Base-by-base conservation (phyloP, 768 basidiomycete species). In the Lentinula edodes region DNA sequence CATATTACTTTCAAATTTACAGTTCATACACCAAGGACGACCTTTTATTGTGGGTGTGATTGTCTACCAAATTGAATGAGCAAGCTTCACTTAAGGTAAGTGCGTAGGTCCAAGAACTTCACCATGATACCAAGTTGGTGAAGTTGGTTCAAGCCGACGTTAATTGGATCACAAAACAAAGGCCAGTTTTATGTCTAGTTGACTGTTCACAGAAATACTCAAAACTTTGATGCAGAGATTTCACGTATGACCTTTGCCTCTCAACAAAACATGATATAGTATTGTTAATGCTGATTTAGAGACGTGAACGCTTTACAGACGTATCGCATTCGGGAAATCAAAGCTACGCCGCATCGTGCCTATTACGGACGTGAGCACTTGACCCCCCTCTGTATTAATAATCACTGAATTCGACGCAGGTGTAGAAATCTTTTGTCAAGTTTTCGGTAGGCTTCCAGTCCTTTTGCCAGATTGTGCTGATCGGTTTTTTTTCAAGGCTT, bases 21-120 rank as follows among this genome's bases (percentile, higher is more conserved):
- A 93, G 89, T 96, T 91, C 72, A 85, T 95, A 73, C 93, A 95
- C 68, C 93, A 94, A 75, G 93, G 94, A 3, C 65, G 86, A 63
- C 86, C 91, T 0, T 95, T 86, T 70, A 78, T 95, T 48, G 92
- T 91, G 64, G 67, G 82, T 36, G 5, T 10, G 35, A 12, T 13
- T 42, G 12, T 41, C 28, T n/a, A 9, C 41, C 28, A 7, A 42
- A 28, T 28, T 9, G 2, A 12, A 4, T 16, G 58, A 45, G 20
- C 6, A 43, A 43, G 20, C 6, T 41, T 48, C 23, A 45, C 18
- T 52, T 15, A n/a, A 54, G 5, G 9, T 8, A 36, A 20, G 12
- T 38, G 32, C 16, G 4, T n/a, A 91, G 90, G 82, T 93, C 61
- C 83, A 82, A 69, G 89, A 93, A 71, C 79, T 95, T 58, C 89